Base-by-base conservation (phyloP, 148 eudicot species). In the Salicornia ramosissima region DNA sequence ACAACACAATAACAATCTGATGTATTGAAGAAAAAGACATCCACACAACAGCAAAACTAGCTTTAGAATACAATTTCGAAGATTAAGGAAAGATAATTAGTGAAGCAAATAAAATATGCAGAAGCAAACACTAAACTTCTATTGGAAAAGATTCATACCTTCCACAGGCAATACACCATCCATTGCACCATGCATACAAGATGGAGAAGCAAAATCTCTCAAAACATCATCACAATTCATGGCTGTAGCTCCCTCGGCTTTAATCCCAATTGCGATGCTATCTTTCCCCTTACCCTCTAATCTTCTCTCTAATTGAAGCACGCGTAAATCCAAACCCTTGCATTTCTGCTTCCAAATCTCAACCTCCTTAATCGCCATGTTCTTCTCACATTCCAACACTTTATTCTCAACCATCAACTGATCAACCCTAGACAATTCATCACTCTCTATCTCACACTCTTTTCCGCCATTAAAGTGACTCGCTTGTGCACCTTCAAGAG, bases 351-450 rank as follows among this genome's bases (percentile, higher is more conserved):
- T 83, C 86, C 81, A 84, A 42, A 29, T 60, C 60, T 77, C 85
- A n/a, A 69, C 78, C 57, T 79, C 80, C 21, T 51, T 74, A 69
- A 86, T 72, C 42, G 83, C 86, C 39, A 43, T 39, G 21, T 39
- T 72, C 78, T 83, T 90, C 77, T 86, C 89, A 74, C 79, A 84
- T 50, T 80, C 79, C 85, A 83, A 79, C 69, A 79, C 88, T 29
- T 68, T 78, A 73, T 83, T 86, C 77, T 80, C 90, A 61, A 74
- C 72, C 85, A 83, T 82, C 84, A 87, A 74, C 45, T 83, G 74
- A 36, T 50, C 55, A 68, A 88, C 45, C 74, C 65, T 68, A 21
- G 70, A 79, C 53, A 62, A 75, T 25, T 80, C 84, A 21, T 55
- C 80, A 16, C 30, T 29, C 51, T 65, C 83, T 57, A 50, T 55